These are phyloP conservation scores for Neurospora sp. DNA, from an alignment of 495 filamentous ascomycete species.

Conservation along the genomic window DNA sequence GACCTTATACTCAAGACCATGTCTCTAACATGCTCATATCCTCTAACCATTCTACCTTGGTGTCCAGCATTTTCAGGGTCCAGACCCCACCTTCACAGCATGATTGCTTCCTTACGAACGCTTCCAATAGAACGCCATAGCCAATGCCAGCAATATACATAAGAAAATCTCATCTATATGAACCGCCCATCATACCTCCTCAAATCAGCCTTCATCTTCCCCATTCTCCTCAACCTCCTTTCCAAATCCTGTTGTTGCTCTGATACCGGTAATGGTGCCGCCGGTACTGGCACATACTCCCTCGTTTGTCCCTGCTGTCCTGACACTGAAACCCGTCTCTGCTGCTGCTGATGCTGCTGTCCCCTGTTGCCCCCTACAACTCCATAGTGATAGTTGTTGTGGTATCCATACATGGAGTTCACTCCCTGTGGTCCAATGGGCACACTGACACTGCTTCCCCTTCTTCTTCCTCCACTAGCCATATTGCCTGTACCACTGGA, in stretches of 20 bases:
- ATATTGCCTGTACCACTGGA: background rate
- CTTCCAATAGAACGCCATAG: background rate
- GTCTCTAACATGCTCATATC: background rate
- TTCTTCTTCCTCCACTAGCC: background rate
- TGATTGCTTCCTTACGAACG: background rate
- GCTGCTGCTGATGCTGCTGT: background rate
- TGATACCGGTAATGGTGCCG: background rate
- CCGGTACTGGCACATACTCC: background rate
- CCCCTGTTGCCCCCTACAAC: background rate
- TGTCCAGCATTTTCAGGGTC: background rate
- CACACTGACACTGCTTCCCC: background rate
- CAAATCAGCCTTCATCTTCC: background rate
- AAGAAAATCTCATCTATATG: background rate
- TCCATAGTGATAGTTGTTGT: background rate
- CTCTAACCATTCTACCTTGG: background rate
- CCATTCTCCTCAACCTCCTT: background rate
- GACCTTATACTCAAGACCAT: background rate
- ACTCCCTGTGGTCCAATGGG: background rate
- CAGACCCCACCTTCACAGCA: background rate
- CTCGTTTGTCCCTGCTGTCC: background rate
- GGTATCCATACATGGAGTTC: background rate
- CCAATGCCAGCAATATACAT: background rate
- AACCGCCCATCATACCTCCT: background rate
- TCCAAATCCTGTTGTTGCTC: background rate
- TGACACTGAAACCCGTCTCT: background rate